Conservation (phyloP, 2,329 filamentous ascomycete species). For the Ophiostoma ulmi region DNA sequence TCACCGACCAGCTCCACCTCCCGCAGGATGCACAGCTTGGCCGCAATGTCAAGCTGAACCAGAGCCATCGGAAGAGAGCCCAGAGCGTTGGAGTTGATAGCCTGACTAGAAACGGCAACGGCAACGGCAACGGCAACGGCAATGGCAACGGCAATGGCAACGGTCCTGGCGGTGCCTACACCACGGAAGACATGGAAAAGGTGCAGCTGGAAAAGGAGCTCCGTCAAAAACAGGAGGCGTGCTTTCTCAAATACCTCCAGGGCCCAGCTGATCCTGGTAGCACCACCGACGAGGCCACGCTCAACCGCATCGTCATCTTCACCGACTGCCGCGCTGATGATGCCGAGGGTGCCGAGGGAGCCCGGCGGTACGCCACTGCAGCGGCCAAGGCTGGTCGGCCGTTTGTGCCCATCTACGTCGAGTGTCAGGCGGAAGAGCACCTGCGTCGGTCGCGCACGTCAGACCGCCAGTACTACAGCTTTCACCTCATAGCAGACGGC, state of each 20-base stretch:
- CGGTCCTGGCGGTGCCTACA: neutral
- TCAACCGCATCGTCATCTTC: constrained; percentile 30
- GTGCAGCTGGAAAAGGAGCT: constrained; percentile 8
- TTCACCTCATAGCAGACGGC: constrained; percentile 16
- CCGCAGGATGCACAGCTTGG: constrained; percentile 19
- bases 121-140: neutral
- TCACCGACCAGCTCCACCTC: constrained; percentile 24
- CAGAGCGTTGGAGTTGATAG: neutral
- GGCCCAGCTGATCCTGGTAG: constrained; percentile 16
- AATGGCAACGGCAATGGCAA: neutral
- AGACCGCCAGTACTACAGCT: constrained; percentile 25
- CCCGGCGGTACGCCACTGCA: constrained; percentile 30
- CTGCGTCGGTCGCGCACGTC: constrained; percentile 28
- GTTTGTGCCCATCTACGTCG: constrained; percentile 32
- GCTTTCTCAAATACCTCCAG: constrained; percentile 31
- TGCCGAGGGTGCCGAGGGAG: constrained; percentile 27
- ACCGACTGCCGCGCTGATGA: constrained; percentile 32
- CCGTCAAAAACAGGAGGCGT: constrained; percentile 25
- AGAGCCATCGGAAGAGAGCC: neutral
- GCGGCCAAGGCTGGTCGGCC: constrained; percentile 29
- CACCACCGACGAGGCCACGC: neutral
- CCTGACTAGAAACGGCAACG: neutral
- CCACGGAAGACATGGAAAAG: constrained; percentile 1
- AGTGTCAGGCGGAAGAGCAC: constrained; percentile 29
- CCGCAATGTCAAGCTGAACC: constrained; percentile 11